These are phyloP conservation scores for Emiliania huxleyi DNA, from an alignment of 78 protist species.

Conservation along the genomic window DNA sequence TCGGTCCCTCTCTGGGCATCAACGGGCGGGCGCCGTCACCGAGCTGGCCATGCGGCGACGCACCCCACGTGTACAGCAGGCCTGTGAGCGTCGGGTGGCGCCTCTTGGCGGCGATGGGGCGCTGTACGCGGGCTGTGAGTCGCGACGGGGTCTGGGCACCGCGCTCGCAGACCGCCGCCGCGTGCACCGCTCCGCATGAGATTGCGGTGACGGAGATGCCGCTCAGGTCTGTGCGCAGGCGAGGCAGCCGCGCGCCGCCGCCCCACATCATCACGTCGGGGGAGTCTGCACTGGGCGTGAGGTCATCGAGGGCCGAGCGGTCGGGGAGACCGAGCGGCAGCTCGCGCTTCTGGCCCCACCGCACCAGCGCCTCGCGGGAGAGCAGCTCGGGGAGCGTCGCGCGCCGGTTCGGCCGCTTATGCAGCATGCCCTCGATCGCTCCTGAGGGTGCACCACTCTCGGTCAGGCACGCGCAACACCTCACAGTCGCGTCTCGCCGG, in stretches of 20 bases:
- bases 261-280: background rate
- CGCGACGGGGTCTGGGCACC: too few relatives aligned
- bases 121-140: too few relatives aligned
- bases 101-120: too few relatives aligned
- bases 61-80: background rate
- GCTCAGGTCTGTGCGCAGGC: background rate
- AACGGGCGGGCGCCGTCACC: too few relatives aligned
- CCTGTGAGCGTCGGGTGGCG: too few relatives aligned
- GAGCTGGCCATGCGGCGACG: background rate
- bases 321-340: background rate
- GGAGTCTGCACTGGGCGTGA: background rate
- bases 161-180: background rate
- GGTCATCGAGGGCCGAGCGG: too few relatives aligned
- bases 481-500: too few relatives aligned
- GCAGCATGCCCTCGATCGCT: conserved; percentile 1
- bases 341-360: background rate
- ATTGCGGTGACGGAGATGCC: background rate
- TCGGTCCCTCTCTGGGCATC: too few relatives aligned
- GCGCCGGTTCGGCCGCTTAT: background rate
- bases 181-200: background rate
- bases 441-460: too few relatives aligned
- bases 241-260: background rate
- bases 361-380: background rate
- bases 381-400: conserved; percentile 18
- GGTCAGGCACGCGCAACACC: too few relatives aligned